These are phyloP conservation scores for sweet orange (Citrus sinensis) DNA, from an alignment of 345 rosid genomes.

Conservation along the genomic window DVS_A1.0 CM039161.1:4103001-4103500, in stretches of 20 bases:
- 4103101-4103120: conserved; percentile 71
- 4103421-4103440: conserved; percentile 86
- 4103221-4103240: conserved; percentile 80
- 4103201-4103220: conserved; percentile 83
- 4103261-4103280: conserved; percentile 59
- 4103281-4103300: conserved; percentile 60
- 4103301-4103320: conserved; percentile 69
- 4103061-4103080: conserved; percentile 77
- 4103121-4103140: conserved; percentile 63
- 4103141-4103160: conserved; percentile 92
- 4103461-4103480: conserved; percentile 85
- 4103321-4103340: conserved; percentile 80
- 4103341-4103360: conserved; percentile 37
- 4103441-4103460: conserved; percentile 82
- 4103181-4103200: conserved; percentile 92
- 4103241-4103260: conserved; percentile 55
- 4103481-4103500: conserved; percentile 87
- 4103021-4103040: not conserved
- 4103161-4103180: conserved; percentile 88
- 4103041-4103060: not conserved
- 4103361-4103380: conserved; percentile 83
- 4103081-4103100: conserved; percentile 91
- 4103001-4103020: not conserved
- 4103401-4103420: conserved; percentile 95
- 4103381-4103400: conserved; percentile 94